phyloP scores from a whole-genome alignment of 345 rosid species.

The Brassica carinata region DNA sequence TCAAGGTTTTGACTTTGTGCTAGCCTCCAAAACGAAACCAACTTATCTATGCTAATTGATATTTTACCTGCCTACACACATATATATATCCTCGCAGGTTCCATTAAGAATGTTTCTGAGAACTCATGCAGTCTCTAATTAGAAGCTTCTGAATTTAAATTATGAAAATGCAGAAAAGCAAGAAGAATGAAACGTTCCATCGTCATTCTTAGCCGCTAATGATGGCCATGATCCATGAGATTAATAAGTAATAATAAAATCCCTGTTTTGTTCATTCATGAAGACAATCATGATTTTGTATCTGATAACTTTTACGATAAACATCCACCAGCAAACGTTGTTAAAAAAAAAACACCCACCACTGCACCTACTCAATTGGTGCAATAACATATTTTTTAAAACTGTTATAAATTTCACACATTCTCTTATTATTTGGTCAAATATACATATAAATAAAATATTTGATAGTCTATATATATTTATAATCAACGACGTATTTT shows the following conservation, averaged over 20 bases:
- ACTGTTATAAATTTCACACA: not conserved
- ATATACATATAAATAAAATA: not conserved
- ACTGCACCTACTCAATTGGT: no score
- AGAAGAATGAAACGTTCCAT: slow-evolving; percentile 27
- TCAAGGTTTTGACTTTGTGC: slow-evolving; percentile 50
- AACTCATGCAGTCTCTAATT: slow-evolving; percentile 29
- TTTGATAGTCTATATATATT: not conserved
- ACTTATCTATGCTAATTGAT: not conserved
- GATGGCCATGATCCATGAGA: slow-evolving; percentile 31
- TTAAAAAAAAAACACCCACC: no score
- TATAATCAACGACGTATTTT: not conserved
- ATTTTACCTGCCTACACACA: not conserved
- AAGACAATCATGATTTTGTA: not conserved
- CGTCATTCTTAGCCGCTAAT: slow-evolving; percentile 22
- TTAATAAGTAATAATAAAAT: slow-evolving; percentile 32
- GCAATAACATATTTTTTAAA: no score
- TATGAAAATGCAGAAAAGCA: slow-evolving; percentile 25
- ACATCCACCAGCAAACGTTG: no score
- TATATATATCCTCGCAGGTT: slow-evolving; percentile 47
- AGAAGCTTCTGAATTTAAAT: slow-evolving; percentile 10
- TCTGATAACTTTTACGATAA: not conserved
- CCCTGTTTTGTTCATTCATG: not conserved
- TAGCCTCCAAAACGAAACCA: slow-evolving; percentile 4
- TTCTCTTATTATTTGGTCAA: not conserved
- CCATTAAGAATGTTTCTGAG: slow-evolving; percentile 58